phyloP scores from a whole-genome alignment of 495 filamentous ascomycete genomes.

The Podospora appendiculata region DNA sequence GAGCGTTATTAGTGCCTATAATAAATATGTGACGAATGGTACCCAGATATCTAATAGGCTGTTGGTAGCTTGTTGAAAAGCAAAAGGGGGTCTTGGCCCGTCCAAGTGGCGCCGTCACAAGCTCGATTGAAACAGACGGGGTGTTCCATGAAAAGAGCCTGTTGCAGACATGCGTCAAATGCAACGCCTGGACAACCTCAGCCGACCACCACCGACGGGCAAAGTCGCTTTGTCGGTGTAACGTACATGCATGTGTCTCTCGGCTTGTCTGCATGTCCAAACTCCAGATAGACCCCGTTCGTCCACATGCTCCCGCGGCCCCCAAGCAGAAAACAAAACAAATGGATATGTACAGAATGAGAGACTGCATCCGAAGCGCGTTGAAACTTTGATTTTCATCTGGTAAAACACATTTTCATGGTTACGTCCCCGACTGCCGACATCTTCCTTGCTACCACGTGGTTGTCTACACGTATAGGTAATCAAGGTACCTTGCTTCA shows the following conservation, averaged over 20 bases:
- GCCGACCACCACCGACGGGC: background rate
- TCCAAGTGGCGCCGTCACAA: slow-evolving; percentile 6
- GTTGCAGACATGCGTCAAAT: slow-evolving; percentile 43
- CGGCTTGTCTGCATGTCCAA: background rate
- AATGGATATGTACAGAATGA: background rate
- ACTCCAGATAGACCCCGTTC: too few species aligned
- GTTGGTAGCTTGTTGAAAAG: background rate
- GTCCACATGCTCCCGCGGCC: background rate
- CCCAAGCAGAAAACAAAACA: background rate
- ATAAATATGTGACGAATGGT: background rate
- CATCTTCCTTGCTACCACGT: too few species aligned
- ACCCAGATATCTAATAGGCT: background rate
- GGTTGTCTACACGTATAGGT: too few species aligned
- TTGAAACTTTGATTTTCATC: background rate
- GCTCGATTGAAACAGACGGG: slow-evolving; percentile 19
- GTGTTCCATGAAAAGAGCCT: slow-evolving; percentile 27
- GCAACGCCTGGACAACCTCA: slow-evolving; percentile 20
- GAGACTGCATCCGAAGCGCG: background rate
- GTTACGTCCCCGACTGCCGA: too few species aligned
- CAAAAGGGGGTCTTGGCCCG: slow-evolving; percentile 3
- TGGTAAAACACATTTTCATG: too few species aligned
- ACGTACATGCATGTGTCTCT: too few species aligned
- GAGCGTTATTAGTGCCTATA: background rate
- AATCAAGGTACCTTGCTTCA: too few species aligned
- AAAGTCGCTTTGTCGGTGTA: too few species aligned